A percentile compares a stretch with the other conserved stretches of the same genome.
These are phyloP conservation scores for Xylaria digitata DNA, from an alignment of 2,329 filamentous ascomycete species.

Conservation along the genomic window DNA sequence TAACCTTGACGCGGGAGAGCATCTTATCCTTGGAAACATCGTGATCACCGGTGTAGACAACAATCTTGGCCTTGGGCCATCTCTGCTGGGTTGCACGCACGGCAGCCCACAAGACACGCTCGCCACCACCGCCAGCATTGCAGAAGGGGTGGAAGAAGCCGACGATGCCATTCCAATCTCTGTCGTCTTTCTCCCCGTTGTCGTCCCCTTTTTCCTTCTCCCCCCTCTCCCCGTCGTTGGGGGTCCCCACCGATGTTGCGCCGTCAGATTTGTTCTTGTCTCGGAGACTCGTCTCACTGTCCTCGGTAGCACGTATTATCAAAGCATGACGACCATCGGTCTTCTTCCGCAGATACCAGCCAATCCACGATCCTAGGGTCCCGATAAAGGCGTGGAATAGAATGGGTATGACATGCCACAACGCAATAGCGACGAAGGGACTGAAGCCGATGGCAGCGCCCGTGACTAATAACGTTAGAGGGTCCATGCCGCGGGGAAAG, in stretches of 20 bases:
- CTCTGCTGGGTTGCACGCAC: constrained; percentile 89
- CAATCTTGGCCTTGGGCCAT: constrained; percentile 88
- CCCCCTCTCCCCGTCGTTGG: constrained; percentile 76
- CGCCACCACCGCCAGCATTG: constrained; percentile 95
- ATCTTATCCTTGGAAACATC: constrained; percentile 85
- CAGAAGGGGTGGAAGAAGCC: constrained; percentile 99
- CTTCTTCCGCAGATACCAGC: constrained; percentile 71
- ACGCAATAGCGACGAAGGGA: constrained; percentile 45
- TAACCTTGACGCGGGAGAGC: constrained; percentile 78
- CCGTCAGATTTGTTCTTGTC: constrained; percentile 44
- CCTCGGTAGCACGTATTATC: constrained; percentile 64
- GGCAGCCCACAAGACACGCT: constrained; percentile 95
- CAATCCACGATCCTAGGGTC: constrained; percentile 59
- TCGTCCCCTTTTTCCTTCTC: constrained; percentile 58
- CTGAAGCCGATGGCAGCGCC: constrained; percentile 45
- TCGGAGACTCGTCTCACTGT: constrained; percentile 54
- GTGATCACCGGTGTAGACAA: constrained; percentile 96
- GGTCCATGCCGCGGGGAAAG: constrained; percentile 43
- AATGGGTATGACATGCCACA: constrained; percentile 50
- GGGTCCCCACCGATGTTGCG: constrained; percentile 46
- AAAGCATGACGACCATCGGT: constrained; percentile 70
- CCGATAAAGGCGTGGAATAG: constrained; percentile 54
- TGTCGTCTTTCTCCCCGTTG: constrained; percentile 55
- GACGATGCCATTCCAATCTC: constrained; percentile 84
- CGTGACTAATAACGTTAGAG: constrained; percentile 43